Evolutionary conservation across 768 basidiomycete genomes (phyloP).

Genomic region (Phylloporus sp.): DNA sequence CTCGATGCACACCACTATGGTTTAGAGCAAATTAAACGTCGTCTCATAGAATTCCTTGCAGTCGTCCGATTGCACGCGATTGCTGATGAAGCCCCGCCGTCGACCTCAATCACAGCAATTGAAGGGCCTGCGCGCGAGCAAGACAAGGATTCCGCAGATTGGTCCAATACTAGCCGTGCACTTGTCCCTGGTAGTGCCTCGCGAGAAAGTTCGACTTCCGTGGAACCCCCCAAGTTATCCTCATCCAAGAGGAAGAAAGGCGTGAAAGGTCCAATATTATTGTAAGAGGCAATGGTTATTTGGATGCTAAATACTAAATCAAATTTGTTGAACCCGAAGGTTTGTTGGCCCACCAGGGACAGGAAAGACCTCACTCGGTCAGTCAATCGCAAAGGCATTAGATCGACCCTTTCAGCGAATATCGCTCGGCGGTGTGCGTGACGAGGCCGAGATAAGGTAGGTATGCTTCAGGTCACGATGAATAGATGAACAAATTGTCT

Average conservation of each 20-base stretch:
- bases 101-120: not conserved
- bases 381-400: conserved; percentile 80
- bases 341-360: conserved; percentile 90
- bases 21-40: conserved; percentile 86
- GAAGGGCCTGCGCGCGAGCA: conserved; percentile 16
- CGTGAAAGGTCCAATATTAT: conserved; percentile 68
- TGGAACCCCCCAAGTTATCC: conserved; percentile 3
- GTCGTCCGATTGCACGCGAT: conserved; percentile 60
- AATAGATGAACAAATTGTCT: too few relatives aligned
- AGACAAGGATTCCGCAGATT: conserved; percentile 16
- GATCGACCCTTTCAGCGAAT: conserved; percentile 88
- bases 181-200: conserved; percentile 18
- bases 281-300: conserved; percentile 36
- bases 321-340: conserved; percentile 30
- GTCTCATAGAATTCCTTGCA: conserved; percentile 87
- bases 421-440: conserved; percentile 85
- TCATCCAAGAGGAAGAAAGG: conserved; percentile 31
- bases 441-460: conserved; percentile 77
- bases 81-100: conserved; percentile 13
- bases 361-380: conserved; percentile 89
- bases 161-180: conserved; percentile 21
- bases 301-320: not conserved
- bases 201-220: conserved; percentile 6
- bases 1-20: conserved; percentile 91
- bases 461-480: conserved; percentile 6